A percentile compares a stretch with the other conserved stretches of the same genome.
Conservation (phyloP, 2,329 filamentous ascomycete species). For the Didymella keratinophila region DNA sequence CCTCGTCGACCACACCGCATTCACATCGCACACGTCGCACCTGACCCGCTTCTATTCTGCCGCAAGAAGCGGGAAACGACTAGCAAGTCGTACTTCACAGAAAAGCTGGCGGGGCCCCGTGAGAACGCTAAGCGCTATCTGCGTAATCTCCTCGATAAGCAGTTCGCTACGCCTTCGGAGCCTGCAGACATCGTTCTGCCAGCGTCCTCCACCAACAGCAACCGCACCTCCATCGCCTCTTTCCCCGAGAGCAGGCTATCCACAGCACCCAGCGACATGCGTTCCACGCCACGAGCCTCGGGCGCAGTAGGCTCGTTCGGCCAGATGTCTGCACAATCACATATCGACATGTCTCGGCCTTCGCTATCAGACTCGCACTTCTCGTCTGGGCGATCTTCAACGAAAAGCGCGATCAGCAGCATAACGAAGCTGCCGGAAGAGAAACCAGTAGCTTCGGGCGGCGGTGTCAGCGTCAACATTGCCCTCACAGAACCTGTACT, state of each 20-base stretch:
- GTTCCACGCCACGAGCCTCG: conserved; percentile 51
- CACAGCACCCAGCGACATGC: conserved; percentile 47
- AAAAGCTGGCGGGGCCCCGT: conserved; percentile 60
- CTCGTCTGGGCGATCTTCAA: conserved; percentile 46
- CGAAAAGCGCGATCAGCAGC: conserved; percentile 47
- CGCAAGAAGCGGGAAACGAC: conserved; percentile 41
- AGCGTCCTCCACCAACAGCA: conserved; percentile 43
- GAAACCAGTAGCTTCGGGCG: conserved; percentile 80
- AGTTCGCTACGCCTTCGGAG: conserved; percentile 35
- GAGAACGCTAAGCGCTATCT: conserved; percentile 60
- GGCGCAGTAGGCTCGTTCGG: conserved; percentile 26
- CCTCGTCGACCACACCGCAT: conserved; percentile 64
- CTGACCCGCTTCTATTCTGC: conserved; percentile 47
- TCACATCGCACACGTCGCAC: conserved; percentile 61
- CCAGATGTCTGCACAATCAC: conserved; percentile 37
- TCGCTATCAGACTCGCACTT: conserved; percentile 52
- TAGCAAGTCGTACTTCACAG: conserved; percentile 48
- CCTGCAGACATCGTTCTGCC: conserved; percentile 33
- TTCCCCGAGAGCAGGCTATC: conserved; percentile 40
- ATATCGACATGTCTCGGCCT: conserved; percentile 51
- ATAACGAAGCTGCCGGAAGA: conserved; percentile 53
- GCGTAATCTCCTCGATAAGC: conserved; percentile 55
- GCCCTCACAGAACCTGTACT: conserved; percentile 80
- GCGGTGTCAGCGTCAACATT: conserved; percentile 77
- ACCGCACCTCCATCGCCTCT: conserved; percentile 37